phyloP scores from a whole-genome alignment of 805 yeast genomes.

The Kodamaea hsintzibuensis region DNA sequence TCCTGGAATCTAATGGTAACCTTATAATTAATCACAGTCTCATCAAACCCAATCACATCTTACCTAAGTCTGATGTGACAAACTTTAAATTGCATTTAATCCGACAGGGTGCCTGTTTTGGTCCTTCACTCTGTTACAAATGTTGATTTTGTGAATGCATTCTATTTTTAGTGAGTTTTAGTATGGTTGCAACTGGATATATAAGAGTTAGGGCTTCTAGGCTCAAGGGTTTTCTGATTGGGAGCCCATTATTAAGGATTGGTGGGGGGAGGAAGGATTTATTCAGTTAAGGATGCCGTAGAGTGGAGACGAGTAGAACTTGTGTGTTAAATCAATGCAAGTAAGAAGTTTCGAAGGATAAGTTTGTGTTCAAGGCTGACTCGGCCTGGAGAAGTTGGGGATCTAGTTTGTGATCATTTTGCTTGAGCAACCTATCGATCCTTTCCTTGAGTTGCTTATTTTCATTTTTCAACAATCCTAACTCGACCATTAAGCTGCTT shows the following conservation, averaged over 20 bases:
- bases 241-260: background rate
- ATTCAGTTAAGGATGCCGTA: too few species aligned
- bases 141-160: background rate
- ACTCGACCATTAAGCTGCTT: conserved; percentile 66
- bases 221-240: background rate
- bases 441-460: conserved; percentile 11
- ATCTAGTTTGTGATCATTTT: background rate
- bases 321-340: background rate
- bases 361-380: background rate
- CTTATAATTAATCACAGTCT: background rate
- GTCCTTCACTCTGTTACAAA: background rate
- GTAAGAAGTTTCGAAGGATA: background rate
- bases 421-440: background rate
- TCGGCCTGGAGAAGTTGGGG: background rate
- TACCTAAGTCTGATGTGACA: background rate
- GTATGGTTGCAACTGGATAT: background rate
- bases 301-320: background rate
- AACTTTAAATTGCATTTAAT: background rate
- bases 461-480: conserved; percentile 57
- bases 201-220: background rate
- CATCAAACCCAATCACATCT: background rate
- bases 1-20: background rate
- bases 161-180: background rate
- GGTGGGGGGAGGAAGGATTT: too few species aligned
- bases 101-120: background rate